phyloP scores from a whole-genome alignment of 2,329 filamentous ascomycete species.

The Elsinoe necatrix region DNA sequence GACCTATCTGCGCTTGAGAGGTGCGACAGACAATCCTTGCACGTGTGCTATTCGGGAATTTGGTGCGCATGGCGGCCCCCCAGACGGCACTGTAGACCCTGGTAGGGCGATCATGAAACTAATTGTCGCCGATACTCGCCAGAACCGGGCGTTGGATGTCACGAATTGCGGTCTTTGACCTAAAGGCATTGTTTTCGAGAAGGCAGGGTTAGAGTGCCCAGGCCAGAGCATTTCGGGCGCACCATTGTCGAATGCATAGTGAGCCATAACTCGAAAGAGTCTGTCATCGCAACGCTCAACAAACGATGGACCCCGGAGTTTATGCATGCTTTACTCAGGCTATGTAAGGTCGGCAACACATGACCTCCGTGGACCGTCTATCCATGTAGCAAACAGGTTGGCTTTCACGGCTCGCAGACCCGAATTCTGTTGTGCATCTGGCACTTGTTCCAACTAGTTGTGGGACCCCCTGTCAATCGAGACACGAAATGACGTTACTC shows the following conservation, averaged over 20 bases:
- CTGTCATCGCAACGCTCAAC: neutral
- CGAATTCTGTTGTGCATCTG: slow-evolving; percentile 3
- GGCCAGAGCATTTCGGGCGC: neutral
- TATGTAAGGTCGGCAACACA: neutral
- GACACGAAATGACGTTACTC: neutral
- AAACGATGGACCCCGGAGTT: neutral
- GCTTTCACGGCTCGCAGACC: neutral
- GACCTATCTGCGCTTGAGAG: neutral
- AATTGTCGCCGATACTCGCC: neutral
- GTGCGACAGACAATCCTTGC: neutral
- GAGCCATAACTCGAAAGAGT: neutral
- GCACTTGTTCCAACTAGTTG: neutral
- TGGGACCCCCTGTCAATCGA: neutral
- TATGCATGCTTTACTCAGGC: neutral
- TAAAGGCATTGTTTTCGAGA: neutral
- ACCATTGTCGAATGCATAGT: too few relatives aligned
- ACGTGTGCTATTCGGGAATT: neutral
- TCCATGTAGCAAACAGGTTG: neutral
- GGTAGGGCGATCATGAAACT: neutral
- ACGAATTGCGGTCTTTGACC: neutral
- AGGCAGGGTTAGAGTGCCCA: neutral
- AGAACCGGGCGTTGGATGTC: neutral
- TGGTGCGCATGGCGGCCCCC: neutral
- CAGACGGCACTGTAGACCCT: neutral
- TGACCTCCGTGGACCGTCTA: slow-evolving; percentile 7